Evolutionary conservation across 257 asterid species (phyloP), one percentile per base, ranked within the genome.

Genomic region (Nicotiana otophora): DNA sequence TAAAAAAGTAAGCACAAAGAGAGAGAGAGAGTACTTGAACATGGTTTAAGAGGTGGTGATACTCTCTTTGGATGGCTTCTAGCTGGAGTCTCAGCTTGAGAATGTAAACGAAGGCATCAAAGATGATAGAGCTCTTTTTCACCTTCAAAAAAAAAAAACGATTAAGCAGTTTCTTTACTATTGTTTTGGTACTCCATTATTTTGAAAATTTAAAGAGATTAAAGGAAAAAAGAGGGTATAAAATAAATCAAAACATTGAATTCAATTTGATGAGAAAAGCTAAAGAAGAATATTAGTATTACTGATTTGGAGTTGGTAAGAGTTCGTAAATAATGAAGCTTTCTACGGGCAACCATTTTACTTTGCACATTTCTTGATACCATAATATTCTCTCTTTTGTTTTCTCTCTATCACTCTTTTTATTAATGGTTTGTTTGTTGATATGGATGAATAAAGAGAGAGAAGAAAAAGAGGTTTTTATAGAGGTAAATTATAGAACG

Each of bases 21-120:
- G 82, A 76, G 63, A 53, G 82, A 54, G 74, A 17, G 82, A 8
- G 82, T 23, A 92, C 98, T 58, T 92, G 96, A 88, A 89, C 66
- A 30, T 90, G 91, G 26, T 87, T 84, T 3, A 87, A 55, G 20
- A 91, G 89, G 85, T 86, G 66, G 42, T 89, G 91, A 84, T 85
- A 91, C 82, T 94, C 94, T 70, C 83, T 89, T 84, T 82, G 84
- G 81, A 94, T 87, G 54, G 95, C 97, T 80, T 94, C 90, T 15
- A 94, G 86, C 85, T 91, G 93, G 85, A 91, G 92, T 88, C 84
- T 89, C 83, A 94, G 64, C 84, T 92, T 89, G 88, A 83, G 77
- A 87, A 94, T 93, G 88, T 93, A 91, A 67, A 87, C 81, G 51
- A 87, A 83, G 82, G 97, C 94, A 87, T 93, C 97, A 87, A 77